A percentile compares a stretch with the other conserved stretches of the same genome.
These are phyloP conservation scores for Malus hybrid DNA, from an alignment of 331 rosid genomes.

Conservation along the genomic window DNA sequence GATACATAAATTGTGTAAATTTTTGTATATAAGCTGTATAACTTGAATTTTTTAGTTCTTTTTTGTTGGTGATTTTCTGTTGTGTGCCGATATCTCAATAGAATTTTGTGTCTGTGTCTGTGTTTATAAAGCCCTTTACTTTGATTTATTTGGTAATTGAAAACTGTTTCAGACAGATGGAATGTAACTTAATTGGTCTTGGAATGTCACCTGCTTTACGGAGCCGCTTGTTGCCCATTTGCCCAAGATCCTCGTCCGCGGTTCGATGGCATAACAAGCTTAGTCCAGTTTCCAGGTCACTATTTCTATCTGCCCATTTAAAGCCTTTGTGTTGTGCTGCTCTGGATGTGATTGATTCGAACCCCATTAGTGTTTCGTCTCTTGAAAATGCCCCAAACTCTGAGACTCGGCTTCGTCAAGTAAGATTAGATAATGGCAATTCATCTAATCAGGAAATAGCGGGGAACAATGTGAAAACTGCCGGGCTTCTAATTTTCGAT, in stretches of 20 bases:
- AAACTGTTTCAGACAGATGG: slow-evolving; percentile 4
- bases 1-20: neutral
- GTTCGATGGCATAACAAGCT: slow-evolving; percentile 12
- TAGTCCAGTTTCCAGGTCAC: slow-evolving; percentile 3
- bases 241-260: neutral
- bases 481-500: neutral
- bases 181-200: neutral
- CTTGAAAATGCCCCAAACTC: neutral
- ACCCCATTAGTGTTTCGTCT: slow-evolving; percentile 11
- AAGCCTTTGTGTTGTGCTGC: slow-evolving; percentile 14
- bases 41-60: too few relatives aligned
- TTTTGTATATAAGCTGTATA: too few relatives aligned
- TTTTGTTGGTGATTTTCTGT: neutral
- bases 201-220: slow-evolving; percentile 16
- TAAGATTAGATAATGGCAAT: neutral
- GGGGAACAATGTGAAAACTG: neutral
- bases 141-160: slow-evolving; percentile 2
- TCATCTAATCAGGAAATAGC: slow-evolving; percentile 1
- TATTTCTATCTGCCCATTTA: neutral
- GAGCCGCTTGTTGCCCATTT: slow-evolving; percentile 5
- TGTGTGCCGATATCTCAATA: neutral
- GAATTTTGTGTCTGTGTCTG: neutral
- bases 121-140: neutral
- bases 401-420: neutral
- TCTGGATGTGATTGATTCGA: neutral